These are phyloP conservation scores for Diplodia mutila DNA, from an alignment of 2,329 filamentous ascomycete genomes.

Conservation along the genomic window DNA sequence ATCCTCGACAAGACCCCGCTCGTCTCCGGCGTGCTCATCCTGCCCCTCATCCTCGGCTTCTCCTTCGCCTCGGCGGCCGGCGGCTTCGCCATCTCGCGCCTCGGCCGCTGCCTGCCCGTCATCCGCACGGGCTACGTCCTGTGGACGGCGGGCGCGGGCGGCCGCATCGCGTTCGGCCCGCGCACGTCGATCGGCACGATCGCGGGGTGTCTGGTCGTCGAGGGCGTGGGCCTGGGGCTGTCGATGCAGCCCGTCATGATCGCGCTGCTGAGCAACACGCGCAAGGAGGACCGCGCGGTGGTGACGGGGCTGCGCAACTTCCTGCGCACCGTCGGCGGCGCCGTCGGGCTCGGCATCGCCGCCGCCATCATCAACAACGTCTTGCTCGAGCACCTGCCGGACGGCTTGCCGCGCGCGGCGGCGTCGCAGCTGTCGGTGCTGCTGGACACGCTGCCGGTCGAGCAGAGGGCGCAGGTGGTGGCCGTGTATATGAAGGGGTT, in stretches of 20 bases:
- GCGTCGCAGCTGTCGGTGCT: not conserved
- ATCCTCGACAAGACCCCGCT: slow-evolving; percentile 51
- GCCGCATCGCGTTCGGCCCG: slow-evolving; percentile 56
- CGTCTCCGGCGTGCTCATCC: slow-evolving; percentile 56
- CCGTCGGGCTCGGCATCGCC: slow-evolving; percentile 61
- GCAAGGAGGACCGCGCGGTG: slow-evolving; percentile 62
- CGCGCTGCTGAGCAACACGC: slow-evolving; percentile 56
- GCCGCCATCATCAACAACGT: slow-evolving; percentile 50
- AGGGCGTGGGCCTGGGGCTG: slow-evolving; percentile 59
- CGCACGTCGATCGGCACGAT: slow-evolving; percentile 55
- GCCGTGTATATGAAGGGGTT: slow-evolving; percentile 1
- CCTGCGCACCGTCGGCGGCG: slow-evolving; percentile 62
- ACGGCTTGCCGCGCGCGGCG: not conserved
- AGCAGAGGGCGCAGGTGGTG: not conserved
- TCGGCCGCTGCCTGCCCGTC: slow-evolving; percentile 42
- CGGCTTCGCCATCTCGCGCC: slow-evolving; percentile 60
- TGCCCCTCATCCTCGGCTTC: slow-evolving; percentile 56
- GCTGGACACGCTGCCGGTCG: not conserved
- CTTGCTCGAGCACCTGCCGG: slow-evolving; percentile 34
- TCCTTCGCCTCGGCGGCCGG: slow-evolving; percentile 51
- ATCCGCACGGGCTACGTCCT: slow-evolving; percentile 56
- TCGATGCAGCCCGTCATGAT: slow-evolving; percentile 59
- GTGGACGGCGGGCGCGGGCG: slow-evolving; percentile 58
- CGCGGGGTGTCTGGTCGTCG: slow-evolving; percentile 40
- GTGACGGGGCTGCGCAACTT: slow-evolving; percentile 67